Conservation (phyloP, 2,329 filamentous ascomycete species). For the Diaporthe helianthi region DNA sequence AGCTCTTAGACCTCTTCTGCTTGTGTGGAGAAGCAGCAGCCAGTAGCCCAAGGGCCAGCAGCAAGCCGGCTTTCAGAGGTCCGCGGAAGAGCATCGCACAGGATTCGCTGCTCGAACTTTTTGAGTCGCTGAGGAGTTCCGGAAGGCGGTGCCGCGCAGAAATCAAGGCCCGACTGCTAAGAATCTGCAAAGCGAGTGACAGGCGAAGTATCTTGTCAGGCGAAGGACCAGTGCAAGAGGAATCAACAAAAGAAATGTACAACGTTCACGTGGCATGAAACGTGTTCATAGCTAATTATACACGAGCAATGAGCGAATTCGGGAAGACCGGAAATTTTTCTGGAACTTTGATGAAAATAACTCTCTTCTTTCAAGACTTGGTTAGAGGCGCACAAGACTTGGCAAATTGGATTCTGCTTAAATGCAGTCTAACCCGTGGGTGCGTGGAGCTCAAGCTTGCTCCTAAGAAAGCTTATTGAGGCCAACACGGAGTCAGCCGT, state of each 20-base stretch:
- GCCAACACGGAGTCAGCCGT: neutral
- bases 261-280: neutral
- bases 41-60: neutral
- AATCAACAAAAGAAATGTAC: too few relatives aligned
- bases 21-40: conserved; percentile 3
- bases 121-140: neutral
- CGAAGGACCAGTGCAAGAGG: neutral
- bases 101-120: too few relatives aligned
- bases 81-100: neutral
- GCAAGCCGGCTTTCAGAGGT: neutral
- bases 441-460: conserved; percentile 17
- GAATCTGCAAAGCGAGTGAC: neutral
- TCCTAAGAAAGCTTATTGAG: conserved; percentile 8
- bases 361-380: neutral
- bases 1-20: neutral
- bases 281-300: neutral
- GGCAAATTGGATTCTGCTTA: conserved; percentile 7
- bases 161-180: neutral
- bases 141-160: neutral
- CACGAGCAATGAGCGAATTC: neutral
- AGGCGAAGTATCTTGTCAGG: neutral
- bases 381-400: neutral
- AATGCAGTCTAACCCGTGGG: neutral
- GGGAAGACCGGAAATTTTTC: conserved; percentile 9
- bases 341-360: neutral